Percentiles rank a stretch among this genome's conserved stretches.
phyloP scores from a whole-genome alignment of 1,284 basidiomycete species.

The Puccinia polysora region DNA sequence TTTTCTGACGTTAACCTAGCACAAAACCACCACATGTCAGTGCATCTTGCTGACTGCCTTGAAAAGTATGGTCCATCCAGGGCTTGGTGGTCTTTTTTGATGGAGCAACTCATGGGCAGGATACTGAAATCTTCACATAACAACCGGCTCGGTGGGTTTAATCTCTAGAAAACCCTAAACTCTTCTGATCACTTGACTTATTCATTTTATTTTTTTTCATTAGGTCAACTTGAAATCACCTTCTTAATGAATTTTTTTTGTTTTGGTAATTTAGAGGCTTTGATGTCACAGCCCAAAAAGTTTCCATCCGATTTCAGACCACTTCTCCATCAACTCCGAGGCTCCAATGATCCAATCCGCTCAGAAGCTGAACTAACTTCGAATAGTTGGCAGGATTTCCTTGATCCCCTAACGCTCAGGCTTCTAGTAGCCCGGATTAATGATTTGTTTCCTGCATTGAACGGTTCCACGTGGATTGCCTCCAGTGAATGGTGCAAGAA shows the following conservation, averaged over 20 bases:
- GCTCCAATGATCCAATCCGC: neutral
- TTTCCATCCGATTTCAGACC: neutral
- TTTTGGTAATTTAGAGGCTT: neutral
- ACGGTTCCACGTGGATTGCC: neutral
- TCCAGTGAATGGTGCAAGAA: neutral
- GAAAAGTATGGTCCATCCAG: neutral
- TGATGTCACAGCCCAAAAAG: neutral
- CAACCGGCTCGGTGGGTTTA: conserved; percentile 1
- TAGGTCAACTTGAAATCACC: conserved; percentile 37
- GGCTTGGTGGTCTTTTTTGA: conserved; percentile 21
- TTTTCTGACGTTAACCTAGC: neutral
- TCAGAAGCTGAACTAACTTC: neutral
- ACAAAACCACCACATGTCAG: conserved; percentile 21
- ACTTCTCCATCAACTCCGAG: neutral
- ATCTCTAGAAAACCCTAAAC: neutral
- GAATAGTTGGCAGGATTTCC: neutral
- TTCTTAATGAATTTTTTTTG: neutral
- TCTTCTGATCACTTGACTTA: neutral
- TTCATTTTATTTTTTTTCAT: neutral
- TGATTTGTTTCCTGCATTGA: neutral
- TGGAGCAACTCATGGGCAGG: conserved; percentile 7
- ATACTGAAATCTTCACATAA: conserved; percentile 4
- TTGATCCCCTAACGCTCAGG: neutral
- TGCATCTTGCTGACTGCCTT: conserved; percentile 14
- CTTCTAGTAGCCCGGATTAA: neutral